Base-by-base conservation (phyloP, 2,329 filamentous ascomycete species). In the Fusarium torulosum region DNA sequence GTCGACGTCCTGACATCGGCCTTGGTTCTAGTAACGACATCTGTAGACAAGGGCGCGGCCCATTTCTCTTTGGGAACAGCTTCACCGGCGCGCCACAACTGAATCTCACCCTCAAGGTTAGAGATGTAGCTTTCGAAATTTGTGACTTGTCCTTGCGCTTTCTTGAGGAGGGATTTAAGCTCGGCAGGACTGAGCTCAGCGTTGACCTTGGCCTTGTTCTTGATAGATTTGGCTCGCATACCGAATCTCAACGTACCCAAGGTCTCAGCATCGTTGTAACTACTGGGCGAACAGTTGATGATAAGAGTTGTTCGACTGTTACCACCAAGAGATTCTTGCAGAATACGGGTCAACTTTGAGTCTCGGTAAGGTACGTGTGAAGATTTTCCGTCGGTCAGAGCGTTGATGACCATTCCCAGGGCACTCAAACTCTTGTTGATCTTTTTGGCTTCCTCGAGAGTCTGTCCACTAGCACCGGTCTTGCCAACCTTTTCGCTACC, bases 141-240 rank as follows among this genome's bases (percentile, higher is more conserved):
- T 21, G 92, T 93, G 70, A 96, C 90, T 78, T 97, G 94, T 52
- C 87, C 89, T 79, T 97, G 94, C 15, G 94, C 93, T 80, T 97
- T 97, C 81, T 93, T 94, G 77, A 99, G 89, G 75, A 97, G 86
- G 49, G 90, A 86, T 82, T 98, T 99, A 84, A 99, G 89, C 80
- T 99, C 96, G 14, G 94, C 89, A 44, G 96, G 96, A 75, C 95
- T 98, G 74, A 99, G 88, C 80, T 99, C 96, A 44, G 95, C 94
- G 77, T 99, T 99, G 86, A 99, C 91, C 90, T 98, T 99, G 80
- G 96, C 96, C 86, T 98, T 98, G 85, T 98, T 98, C 90, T 98
- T 97, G 84, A 99, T 99, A 0, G 93, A 92, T 84, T 99, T 99
- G 59, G 96, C 96, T 77, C 96, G 87, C 81, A 96, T 96, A 83